Evolutionary conservation across 805 yeast species (phyloP), one percentile per base, ranked within the genome.

Genomic region (Danielozyma ontarioensis): DNA sequence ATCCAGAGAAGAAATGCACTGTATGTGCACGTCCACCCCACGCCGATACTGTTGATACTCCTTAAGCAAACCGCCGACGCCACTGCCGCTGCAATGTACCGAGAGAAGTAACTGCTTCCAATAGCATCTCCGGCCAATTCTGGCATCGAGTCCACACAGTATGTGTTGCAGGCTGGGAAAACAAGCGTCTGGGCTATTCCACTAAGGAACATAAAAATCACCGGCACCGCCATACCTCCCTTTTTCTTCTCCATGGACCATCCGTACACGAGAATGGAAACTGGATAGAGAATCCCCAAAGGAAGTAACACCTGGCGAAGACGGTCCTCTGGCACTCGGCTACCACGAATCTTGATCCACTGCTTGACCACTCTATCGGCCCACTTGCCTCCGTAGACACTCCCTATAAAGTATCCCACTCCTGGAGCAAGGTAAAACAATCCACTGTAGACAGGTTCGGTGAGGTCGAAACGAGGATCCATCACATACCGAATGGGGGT

Each of bases 361-460:
- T 60, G 61, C 31, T 57, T 60, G 4, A 74, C 78, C 24, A 58
- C 55, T 31, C 52, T 48, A 48, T 76, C 81, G 0, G 81, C 74
- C 58, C 62, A 70, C 32, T 51, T 47, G 0, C 81, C 82, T 4
- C 81, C 81, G 38, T 70, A 35, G 15, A 68, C 57, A 5, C 77
- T 65, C 0, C 81, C 81, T 1, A 48, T 23, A 2, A 74, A 28
- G 41, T 72, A 74, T 0, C 83, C 83, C n/a, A 52, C 11, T 1
- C 80, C 81, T 0, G 81, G 80, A 3, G 80, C 70, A 3, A 76
- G 48, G 42, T 76, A 76, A 44, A 76, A 75, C 14, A 76, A 50
- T 0, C 77, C 68, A 26, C 77, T 73, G 36, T 62, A 63, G 2
- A 76, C 46, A 0, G 82, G 80, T 13, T 63, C 45, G 0, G 57